phyloP scores from a whole-genome alignment of 495 filamentous ascomycete genomes.

The Hypoxylon perforatum region DNA sequence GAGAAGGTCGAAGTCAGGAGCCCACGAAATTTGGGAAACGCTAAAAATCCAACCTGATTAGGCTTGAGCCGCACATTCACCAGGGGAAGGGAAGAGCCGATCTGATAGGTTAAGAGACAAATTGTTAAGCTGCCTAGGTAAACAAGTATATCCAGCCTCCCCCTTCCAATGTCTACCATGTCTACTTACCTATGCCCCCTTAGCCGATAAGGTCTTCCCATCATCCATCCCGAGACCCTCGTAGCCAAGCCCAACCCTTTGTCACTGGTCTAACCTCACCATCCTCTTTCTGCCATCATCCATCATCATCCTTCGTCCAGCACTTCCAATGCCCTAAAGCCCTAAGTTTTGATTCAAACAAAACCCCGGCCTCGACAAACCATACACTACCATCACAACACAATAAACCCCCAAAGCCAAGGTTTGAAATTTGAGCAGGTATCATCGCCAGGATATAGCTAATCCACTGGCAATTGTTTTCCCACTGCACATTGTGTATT shows the following conservation, averaged over 20 bases:
- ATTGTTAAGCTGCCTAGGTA: conserved; percentile 35
- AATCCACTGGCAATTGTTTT: conserved; percentile 14
- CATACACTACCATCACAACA: conserved; percentile 16
- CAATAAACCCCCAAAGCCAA: conserved; percentile 4
- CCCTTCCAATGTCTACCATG: background rate
- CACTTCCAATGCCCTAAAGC: conserved; percentile 17
- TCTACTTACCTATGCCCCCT: conserved; percentile 1
- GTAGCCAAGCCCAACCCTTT: conserved; percentile 26
- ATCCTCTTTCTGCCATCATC: conserved; percentile 9
- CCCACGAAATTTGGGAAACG: conserved; percentile 43
- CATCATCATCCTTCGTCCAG: conserved; percentile 5
- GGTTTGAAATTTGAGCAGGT: conserved; percentile 2
- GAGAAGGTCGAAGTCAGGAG: conserved; percentile 20
- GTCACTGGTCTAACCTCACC: conserved; percentile 25
- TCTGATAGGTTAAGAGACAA: conserved; percentile 45
- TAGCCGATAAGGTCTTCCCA: conserved; percentile 15
- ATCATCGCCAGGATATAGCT: conserved; percentile 9
- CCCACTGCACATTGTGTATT: conserved; percentile 15
- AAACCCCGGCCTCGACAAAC: conserved; percentile 9
- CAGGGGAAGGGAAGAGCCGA: conserved; percentile 38
- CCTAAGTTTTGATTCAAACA: conserved; percentile 16
- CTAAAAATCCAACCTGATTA: conserved; percentile 46
- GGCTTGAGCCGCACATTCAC: conserved; percentile 50
- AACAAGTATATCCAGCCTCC: conserved; percentile 6
- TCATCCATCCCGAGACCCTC: conserved; percentile 12